phyloP scores from a whole-genome alignment of 1,284 basidiomycete species.

The Laetiporus sulphureus region DNA sequence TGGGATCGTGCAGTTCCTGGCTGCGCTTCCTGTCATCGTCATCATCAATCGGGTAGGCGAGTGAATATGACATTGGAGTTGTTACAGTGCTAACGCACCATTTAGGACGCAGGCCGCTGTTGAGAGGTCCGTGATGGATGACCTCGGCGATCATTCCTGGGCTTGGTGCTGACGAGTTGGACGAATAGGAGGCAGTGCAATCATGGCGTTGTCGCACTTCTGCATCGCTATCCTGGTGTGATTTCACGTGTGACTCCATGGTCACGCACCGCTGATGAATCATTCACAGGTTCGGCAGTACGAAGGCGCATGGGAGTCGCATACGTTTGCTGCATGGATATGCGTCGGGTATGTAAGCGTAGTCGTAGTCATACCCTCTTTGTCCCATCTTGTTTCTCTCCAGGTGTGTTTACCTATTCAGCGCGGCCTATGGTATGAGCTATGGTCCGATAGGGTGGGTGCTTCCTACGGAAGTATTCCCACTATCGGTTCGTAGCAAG shows the following conservation, averaged over 20 bases:
- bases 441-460: slow-evolving; percentile 87
- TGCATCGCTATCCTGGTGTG: slow-evolving; percentile 60
- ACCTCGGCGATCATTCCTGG: background rate
- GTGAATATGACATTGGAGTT: slow-evolving; percentile 11
- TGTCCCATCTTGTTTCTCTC: slow-evolving; percentile 9
- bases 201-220: slow-evolving; percentile 72
- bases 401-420: slow-evolving; percentile 73
- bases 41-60: slow-evolving; percentile 71
- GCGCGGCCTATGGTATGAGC: slow-evolving; percentile 75
- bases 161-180: background rate
- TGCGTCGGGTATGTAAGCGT: slow-evolving; percentile 48
- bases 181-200: slow-evolving; percentile 50
- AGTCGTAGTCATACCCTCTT: background rate
- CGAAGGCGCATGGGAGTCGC: slow-evolving; percentile 46
- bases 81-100: background rate
- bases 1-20: slow-evolving; percentile 72
- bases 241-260: background rate
- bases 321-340: slow-evolving; percentile 53
- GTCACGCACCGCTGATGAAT: slow-evolving; percentile 2
- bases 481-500: slow-evolving; percentile 78
- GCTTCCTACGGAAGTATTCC: slow-evolving; percentile 78
- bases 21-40: slow-evolving; percentile 67
- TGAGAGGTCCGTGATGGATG: slow-evolving; percentile 36
- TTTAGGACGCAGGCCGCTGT: slow-evolving; percentile 55
- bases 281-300: slow-evolving; percentile 40